Conservation (phyloP, 768 basidiomycete species). For the Lyophyllum shimeji region DNA sequence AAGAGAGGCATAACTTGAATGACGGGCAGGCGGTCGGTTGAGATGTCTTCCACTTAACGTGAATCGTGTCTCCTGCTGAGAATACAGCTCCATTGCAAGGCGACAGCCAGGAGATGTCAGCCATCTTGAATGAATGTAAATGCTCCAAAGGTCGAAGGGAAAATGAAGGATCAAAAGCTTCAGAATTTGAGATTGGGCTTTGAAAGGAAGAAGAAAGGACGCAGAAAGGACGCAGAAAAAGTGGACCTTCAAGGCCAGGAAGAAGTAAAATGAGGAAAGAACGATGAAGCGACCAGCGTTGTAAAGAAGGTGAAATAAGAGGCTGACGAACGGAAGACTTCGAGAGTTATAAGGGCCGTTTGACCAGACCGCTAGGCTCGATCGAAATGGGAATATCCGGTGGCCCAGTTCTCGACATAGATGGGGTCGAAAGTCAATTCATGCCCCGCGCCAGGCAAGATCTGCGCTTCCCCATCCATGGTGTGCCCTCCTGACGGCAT, state of each 20-base stretch:
- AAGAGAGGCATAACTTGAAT: constrained; percentile 19
- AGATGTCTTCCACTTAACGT: constrained; percentile 18
- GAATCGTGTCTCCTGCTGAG: constrained; percentile 16
- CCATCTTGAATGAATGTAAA: neutral
- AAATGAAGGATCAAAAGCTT: neutral
- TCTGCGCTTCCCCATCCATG: too few species aligned
- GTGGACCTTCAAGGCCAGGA: constrained; percentile 9
- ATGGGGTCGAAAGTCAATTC: neutral
- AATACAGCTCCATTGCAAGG: constrained; percentile 12
- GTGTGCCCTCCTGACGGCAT: too few species aligned
- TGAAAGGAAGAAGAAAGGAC: neutral
- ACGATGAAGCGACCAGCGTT: constrained; percentile 18
- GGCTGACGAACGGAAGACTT: constrained; percentile 13
- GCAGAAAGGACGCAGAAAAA: neutral
- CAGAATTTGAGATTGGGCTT: neutral
- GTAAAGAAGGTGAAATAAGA: constrained; percentile 14
- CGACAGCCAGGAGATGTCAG: constrained; percentile 9
- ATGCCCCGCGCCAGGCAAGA: too few species aligned
- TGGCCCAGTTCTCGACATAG: neutral
- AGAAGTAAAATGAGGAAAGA: neutral
- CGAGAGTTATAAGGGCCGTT: constrained; percentile 5
- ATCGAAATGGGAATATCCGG: neutral
- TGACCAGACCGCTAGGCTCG: neutral
- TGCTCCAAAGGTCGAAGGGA: neutral
- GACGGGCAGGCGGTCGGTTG: constrained; percentile 12